Base-by-base conservation (phyloP, 805 yeast genomes). In the Suhomyces kilbournensis region DNA sequence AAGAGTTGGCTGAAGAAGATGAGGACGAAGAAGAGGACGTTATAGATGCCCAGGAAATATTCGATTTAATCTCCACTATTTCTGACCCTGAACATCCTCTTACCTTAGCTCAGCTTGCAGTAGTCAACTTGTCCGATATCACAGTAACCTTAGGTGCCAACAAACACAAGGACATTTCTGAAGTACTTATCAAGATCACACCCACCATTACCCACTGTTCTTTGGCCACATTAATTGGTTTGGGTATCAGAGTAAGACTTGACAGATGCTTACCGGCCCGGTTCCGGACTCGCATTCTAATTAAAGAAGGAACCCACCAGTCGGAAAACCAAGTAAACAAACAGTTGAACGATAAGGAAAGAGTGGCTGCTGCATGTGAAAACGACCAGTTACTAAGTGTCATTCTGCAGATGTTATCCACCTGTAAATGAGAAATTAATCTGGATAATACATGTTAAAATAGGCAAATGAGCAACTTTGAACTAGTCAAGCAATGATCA, bases 151-250 rank as follows among this genome's bases (percentile, higher is more conserved):
- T 89, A 61, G 74, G 82, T 9, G 48, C 48, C 1, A 75, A 79
- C 48, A 63, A 63, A 38, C 60, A 74, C 28, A 46, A 30, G 12
- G 79, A 79, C 35, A 82, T 91, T 62, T 87, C 94, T 0, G 89
- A 86, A 56, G 90, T 94, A 0, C 62, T 82, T 20, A 90, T 94
- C 26, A 82, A 81, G 60, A 94, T 94, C 55, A 94, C 99, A 0
- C 99, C 99, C 1, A 94, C 99, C 0, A 93, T 94, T 60, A 94
- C 98, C 3, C 99, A 94, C 64, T 94, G 99, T 67, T 90, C 97
- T 0, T 76, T 94, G 55, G 99, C 99, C 0, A 94, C 99, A 0
- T 78, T 94, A 47, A 94, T 94, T 53, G 99, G 99, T 0, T 77
- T 94, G 39, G 98, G 99, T 0, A 90, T 94, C 50, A 76, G 97